A percentile compares a stretch with the other conserved stretches of the same genome.
Conservation (phyloP, 1,284 basidiomycete species). For the Peniophora sp. region DNA sequence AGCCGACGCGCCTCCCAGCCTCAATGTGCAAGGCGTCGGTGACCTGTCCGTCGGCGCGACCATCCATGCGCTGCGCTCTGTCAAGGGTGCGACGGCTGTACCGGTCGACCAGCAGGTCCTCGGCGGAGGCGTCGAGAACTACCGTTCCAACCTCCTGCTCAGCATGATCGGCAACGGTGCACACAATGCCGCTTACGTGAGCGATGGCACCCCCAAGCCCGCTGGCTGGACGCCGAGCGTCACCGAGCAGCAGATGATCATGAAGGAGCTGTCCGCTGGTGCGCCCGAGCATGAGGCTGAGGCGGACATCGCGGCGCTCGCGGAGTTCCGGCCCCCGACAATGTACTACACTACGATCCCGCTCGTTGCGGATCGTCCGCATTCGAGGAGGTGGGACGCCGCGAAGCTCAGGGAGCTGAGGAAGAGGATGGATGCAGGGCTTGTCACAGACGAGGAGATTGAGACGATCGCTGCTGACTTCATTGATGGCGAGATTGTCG, state of each 20-base stretch:
- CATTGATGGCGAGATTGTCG: constrained; percentile 85
- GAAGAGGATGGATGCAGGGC: constrained; percentile 81
- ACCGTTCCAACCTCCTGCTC: constrained; percentile 82
- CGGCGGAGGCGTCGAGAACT: constrained; percentile 88
- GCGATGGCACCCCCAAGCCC: constrained; percentile 49
- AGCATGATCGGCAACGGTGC: constrained; percentile 86
- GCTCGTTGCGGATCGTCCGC: constrained; percentile 72
- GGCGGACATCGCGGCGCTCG: constrained; percentile 72
- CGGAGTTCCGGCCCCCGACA: constrained; percentile 79
- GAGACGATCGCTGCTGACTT: constrained; percentile 87
- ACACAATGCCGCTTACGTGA: constrained; percentile 50
- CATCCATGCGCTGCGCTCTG: constrained; percentile 75
- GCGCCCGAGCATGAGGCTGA: constrained; percentile 71
- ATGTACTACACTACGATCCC: constrained; percentile 95
- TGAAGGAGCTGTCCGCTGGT: constrained; percentile 83
- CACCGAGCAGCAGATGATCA: constrained; percentile 91
- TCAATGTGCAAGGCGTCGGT: constrained; percentile 70
- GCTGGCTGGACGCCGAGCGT: constrained; percentile 61
- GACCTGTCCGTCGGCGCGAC: constrained; percentile 78
- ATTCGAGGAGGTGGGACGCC: constrained; percentile 89
- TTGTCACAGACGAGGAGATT: constrained; percentile 80
- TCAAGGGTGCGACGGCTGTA: constrained; percentile 83
- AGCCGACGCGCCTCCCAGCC: constrained; percentile 52
- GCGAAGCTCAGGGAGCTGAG: constrained; percentile 89
- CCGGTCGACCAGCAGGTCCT: constrained; percentile 88